phyloP scores from a whole-genome alignment of 805 yeast genomes.

The Yarrowia porcina region DNA sequence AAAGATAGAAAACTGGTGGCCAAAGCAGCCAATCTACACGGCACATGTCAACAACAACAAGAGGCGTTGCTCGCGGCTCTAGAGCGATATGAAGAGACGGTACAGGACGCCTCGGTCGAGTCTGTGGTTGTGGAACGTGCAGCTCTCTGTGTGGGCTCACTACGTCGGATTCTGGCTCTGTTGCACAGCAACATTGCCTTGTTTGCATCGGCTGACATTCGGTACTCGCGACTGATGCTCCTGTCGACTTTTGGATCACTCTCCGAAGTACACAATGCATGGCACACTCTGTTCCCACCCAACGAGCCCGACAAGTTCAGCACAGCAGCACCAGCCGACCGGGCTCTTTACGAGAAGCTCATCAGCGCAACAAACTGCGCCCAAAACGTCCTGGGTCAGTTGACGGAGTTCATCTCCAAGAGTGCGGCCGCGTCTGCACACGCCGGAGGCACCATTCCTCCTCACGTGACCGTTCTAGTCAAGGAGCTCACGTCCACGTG shows the following conservation, averaged over 20 bases:
- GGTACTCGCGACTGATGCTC: conserved; percentile 62
- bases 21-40: conserved; percentile 21
- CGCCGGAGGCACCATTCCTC: conserved; percentile 34
- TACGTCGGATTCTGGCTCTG: conserved; percentile 2
- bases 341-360: conserved; percentile 61
- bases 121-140: conserved; percentile 14
- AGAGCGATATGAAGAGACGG: conserved; percentile 37
- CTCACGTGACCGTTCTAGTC: conserved; percentile 58
- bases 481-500: conserved; percentile 77
- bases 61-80: conserved; percentile 51
- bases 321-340: conserved; percentile 46
- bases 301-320: conserved; percentile 18
- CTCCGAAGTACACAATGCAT: conserved; percentile 66
- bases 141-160: conserved; percentile 36
- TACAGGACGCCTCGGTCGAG: conserved; percentile 7
- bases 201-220: conserved; percentile 45
- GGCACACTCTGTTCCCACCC: conserved; percentile 42
- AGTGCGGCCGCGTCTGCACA: conserved; percentile 42
- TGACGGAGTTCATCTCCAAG: conserved; percentile 46
- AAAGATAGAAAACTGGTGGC: conserved; percentile 39
- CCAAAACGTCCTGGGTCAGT: conserved; percentile 70
- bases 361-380: conserved; percentile 64
- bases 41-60: conserved; percentile 27
- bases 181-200: neutral
- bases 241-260: conserved; percentile 60